Conservation (phyloP, 805 yeast species). For the Teunomyces funiuensis region DNA sequence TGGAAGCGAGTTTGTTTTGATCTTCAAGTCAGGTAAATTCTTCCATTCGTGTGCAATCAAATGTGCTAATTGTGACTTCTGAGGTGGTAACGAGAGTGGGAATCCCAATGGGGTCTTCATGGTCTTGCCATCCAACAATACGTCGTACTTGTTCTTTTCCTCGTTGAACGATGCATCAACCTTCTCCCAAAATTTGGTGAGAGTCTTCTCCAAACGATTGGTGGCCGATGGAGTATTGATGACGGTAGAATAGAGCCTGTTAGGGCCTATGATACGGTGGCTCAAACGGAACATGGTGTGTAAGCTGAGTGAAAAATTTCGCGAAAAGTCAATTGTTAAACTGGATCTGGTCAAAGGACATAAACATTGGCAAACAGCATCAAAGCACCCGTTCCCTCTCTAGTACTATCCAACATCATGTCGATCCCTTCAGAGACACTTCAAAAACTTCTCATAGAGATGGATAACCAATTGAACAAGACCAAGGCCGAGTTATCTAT, state of each 20-base stretch:
- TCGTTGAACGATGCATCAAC: slow-evolving; percentile 46
- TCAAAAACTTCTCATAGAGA: slow-evolving; percentile 58
- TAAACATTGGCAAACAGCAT: no score
- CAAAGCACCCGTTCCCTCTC: no score
- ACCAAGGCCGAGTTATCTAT: slow-evolving; percentile 59
- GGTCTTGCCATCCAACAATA: slow-evolving; percentile 73
- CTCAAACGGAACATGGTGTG: slow-evolving; percentile 1
- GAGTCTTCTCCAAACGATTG: slow-evolving; percentile 66
- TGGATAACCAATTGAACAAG: slow-evolving; percentile 62
- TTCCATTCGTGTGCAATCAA: slow-evolving; percentile 88
- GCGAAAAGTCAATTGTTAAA: background rate
- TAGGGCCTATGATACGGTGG: slow-evolving; percentile 1
- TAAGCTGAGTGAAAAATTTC: slow-evolving; percentile 2
- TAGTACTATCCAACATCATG: slow-evolving; percentile 9
- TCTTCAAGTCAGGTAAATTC: slow-evolving; percentile 57
- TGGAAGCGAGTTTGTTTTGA: slow-evolving; percentile 80
- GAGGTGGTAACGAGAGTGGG: slow-evolving; percentile 59
- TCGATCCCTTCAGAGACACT: slow-evolving; percentile 44
- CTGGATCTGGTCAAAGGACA: background rate
- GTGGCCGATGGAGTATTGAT: slow-evolving; percentile 59
- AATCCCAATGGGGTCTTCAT: slow-evolving; percentile 84
- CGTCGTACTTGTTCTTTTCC: slow-evolving; percentile 37
- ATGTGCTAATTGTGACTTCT: slow-evolving; percentile 64
- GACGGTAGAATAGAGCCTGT: slow-evolving; percentile 6
- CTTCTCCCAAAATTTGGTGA: slow-evolving; percentile 78